A percentile compares a stretch with the other conserved stretches of the same genome.
These are phyloP conservation scores for Tricholoma hemisulphureum DNA, from an alignment of 768 basidiomycete species.

Conservation along the genomic window DNA sequence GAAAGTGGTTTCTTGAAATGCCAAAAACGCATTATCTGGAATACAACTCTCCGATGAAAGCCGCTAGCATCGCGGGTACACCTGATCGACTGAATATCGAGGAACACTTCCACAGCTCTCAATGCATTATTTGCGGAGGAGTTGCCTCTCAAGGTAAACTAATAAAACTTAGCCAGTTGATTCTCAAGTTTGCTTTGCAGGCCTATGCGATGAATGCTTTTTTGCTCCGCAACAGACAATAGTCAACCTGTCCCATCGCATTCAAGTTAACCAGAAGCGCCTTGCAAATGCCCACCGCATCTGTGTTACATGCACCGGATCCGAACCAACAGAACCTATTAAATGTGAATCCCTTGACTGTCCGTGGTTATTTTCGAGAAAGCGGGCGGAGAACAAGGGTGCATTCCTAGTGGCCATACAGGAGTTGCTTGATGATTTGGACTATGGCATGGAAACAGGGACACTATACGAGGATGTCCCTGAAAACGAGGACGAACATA, in stretches of 20 bases:
- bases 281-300: constrained; percentile 59
- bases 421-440: constrained; percentile 35
- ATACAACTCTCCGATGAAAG: constrained; percentile 30
- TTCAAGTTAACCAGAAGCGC: constrained; percentile 53
- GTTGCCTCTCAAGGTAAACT: constrained; percentile 51
- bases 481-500: constrained; percentile 4
- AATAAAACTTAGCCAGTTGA: neutral
- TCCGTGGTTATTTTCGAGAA: constrained; percentile 74
- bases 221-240: constrained; percentile 52
- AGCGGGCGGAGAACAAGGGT: constrained; percentile 49
- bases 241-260: constrained; percentile 52
- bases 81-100: constrained; percentile 56
- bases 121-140: constrained; percentile 68
- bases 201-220: constrained; percentile 65
- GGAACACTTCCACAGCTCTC: constrained; percentile 68
- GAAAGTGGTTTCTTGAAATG: constrained; percentile 86
- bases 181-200: constrained; percentile 29
- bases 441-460: constrained; percentile 15
- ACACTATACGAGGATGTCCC: neutral
- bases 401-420: constrained; percentile 35
- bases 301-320: constrained; percentile 69
- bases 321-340: constrained; percentile 55
- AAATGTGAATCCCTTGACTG: constrained; percentile 87
- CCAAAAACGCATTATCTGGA: constrained; percentile 46
- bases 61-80: constrained; percentile 20